Evolutionary conservation across 2,329 filamentous ascomycete genomes (phyloP).

Genomic region (Mycosphaerella arachidis): DNA sequence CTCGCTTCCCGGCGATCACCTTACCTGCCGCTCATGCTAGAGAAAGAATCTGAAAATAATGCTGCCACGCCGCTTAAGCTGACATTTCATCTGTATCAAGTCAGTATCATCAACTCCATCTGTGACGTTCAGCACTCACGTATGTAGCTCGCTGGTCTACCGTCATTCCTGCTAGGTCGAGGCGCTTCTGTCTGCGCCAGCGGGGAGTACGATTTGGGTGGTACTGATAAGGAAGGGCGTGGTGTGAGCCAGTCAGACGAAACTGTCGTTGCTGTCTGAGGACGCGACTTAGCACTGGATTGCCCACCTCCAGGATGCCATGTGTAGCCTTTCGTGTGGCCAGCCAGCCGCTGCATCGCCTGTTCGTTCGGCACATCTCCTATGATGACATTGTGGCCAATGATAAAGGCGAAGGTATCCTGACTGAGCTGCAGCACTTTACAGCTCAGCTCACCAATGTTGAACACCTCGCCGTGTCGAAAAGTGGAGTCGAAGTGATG

Average conservation of each 20-base stretch:
- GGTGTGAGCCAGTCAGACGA: background rate
- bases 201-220: background rate
- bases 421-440: constrained; percentile 54
- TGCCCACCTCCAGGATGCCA: constrained; percentile 9
- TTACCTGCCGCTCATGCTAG: background rate
- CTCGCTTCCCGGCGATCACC: background rate
- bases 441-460: constrained; percentile 45
- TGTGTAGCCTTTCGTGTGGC: constrained; percentile 2
- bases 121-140: background rate
- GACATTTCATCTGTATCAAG: background rate
- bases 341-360: background rate
- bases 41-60: background rate
- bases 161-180: background rate
- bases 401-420: constrained; percentile 56
- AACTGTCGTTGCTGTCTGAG: background rate
- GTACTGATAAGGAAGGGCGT: background rate
- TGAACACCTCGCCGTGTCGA: constrained; percentile 51
- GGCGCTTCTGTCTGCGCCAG: background rate
- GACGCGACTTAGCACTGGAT: background rate
- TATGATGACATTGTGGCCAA: constrained; percentile 43
- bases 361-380: constrained; percentile 24
- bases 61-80: background rate
- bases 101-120: background rate
- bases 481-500: constrained; percentile 52
- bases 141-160: background rate